phyloP scores from a whole-genome alignment of 2,329 filamentous ascomycete genomes.

The Nigrospora sphaerica region DNA sequence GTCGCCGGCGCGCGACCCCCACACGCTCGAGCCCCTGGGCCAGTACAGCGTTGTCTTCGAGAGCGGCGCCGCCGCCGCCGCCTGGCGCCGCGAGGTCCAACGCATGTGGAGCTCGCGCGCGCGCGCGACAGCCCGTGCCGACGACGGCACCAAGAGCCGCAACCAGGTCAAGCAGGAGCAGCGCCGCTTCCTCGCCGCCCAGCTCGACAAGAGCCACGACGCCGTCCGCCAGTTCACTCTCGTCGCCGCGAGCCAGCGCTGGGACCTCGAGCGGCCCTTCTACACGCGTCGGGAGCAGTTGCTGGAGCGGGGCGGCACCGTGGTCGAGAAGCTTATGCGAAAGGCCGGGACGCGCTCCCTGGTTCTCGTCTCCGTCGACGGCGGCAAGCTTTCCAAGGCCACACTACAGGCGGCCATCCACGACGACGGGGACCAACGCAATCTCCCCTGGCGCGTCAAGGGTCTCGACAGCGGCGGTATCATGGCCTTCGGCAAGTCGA shows the following conservation, averaged over 20 bases:
- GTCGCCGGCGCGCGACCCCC: slow-evolving; percentile 56
- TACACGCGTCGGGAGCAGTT: slow-evolving; percentile 2
- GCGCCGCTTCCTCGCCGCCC: not conserved
- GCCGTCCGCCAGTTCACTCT: slow-evolving; percentile 20
- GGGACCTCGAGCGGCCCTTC: slow-evolving; percentile 11
- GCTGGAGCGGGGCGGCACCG: slow-evolving; percentile 12
- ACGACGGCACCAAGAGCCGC: not conserved
- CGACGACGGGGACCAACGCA: slow-evolving; percentile 33
- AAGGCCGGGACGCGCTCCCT: slow-evolving; percentile 14
- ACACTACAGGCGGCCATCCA: slow-evolving; percentile 30
- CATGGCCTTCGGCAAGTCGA: slow-evolving; percentile 19
- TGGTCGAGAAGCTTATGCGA: slow-evolving; percentile 14
- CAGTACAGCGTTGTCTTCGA: slow-evolving; percentile 67
- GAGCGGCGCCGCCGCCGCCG: slow-evolving; percentile 46
- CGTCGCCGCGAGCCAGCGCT: slow-evolving; percentile 18
- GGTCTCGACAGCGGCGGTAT: slow-evolving; percentile 17
- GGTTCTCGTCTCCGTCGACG: slow-evolving; percentile 29
- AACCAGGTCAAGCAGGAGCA: not conserved
- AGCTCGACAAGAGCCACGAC: not conserved
- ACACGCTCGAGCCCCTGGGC: slow-evolving; percentile 55
- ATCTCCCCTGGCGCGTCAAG: slow-evolving; percentile 28
- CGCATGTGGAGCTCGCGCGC: slow-evolving; percentile 41
- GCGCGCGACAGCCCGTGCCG: slow-evolving; percentile 15
- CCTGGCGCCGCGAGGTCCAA: slow-evolving; percentile 50
- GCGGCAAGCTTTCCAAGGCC: slow-evolving; percentile 23